Conservation (phyloP, 345 rosid species). For the Citrus medica region DNA sequence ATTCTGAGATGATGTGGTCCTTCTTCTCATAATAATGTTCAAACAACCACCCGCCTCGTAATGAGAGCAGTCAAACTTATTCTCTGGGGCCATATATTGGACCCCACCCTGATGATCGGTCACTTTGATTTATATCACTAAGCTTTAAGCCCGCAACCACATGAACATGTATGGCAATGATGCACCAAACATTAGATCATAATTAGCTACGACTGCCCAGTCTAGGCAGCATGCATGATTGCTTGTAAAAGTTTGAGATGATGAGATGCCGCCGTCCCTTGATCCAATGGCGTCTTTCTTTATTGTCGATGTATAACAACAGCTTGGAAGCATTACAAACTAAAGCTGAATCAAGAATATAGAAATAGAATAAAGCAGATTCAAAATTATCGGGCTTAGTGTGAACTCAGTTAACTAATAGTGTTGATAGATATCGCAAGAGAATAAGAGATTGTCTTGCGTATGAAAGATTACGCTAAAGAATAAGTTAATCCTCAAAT, state of each 20-base stretch:
- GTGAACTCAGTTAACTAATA: neutral
- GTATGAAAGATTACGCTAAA: conserved; percentile 17
- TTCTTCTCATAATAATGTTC: conserved; percentile 22
- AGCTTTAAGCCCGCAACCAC: conserved; percentile 6
- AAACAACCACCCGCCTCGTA: conserved; percentile 22
- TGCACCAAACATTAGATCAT: neutral
- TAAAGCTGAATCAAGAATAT: neutral
- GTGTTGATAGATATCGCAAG: neutral
- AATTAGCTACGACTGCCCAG: neutral
- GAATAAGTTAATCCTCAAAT: neutral
- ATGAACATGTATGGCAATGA: conserved; percentile 18
- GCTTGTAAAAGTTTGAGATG: conserved; percentile 10
- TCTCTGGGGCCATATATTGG: conserved; percentile 11
- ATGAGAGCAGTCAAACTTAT: conserved; percentile 27
- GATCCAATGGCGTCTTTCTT: conserved; percentile 26
- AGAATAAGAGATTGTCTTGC: neutral
- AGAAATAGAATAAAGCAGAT: no score
- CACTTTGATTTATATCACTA: neutral
- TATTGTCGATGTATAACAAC: neutral
- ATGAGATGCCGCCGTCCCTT: neutral
- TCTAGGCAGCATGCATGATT: conserved; percentile 5
- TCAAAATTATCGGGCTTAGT: neutral
- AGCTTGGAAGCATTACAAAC: conserved; percentile 11
- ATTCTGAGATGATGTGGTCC: neutral
- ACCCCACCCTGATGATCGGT: conserved; percentile 5